Conservation (phyloP, 225 moss, liverwort and hornwort genomes). For the Ulota crispa region DNA sequence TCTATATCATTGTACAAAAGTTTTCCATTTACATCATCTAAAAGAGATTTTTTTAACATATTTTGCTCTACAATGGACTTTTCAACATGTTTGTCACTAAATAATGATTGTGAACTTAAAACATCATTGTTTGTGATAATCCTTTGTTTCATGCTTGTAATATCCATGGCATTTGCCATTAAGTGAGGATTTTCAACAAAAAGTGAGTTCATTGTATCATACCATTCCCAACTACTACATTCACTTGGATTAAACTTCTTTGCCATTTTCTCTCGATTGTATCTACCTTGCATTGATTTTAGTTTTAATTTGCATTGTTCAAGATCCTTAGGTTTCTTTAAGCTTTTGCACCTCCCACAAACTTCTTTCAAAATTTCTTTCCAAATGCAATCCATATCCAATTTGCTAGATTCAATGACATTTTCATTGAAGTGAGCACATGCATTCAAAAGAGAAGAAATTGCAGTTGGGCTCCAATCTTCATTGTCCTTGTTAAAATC, state of each 20-base stretch:
- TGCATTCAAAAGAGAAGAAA: constrained; percentile 28
- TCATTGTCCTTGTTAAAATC: constrained; percentile 1
- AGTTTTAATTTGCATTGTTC: constrained; percentile 43
- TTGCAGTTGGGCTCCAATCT: constrained; percentile 35
- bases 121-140: not conserved
- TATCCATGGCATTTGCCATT: not conserved
- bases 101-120: not conserved
- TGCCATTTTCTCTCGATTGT: constrained; percentile 48
- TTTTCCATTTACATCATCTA: not conserved
- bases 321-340: constrained; percentile 32
- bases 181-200: not conserved
- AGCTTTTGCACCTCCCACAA: not conserved
- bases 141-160: not conserved
- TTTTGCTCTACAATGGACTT: not conserved
- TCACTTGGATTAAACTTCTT: constrained; percentile 42
- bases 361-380: constrained; percentile 29
- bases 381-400: not conserved
- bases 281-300: constrained; percentile 34
- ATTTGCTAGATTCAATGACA: not conserved
- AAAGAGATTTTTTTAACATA: not conserved
- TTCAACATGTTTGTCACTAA: not conserved
- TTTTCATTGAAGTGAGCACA: not conserved
- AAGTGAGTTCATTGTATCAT: constrained; percentile 16
- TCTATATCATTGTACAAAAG: not conserved
- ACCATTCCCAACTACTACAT: constrained; percentile 41